A percentile compares a stretch with the other conserved stretches of the same genome.
These are phyloP conservation scores for Fusarium torreyae DNA, from an alignment of 2,329 filamentous ascomycete species.

Conservation along the genomic window DNA sequence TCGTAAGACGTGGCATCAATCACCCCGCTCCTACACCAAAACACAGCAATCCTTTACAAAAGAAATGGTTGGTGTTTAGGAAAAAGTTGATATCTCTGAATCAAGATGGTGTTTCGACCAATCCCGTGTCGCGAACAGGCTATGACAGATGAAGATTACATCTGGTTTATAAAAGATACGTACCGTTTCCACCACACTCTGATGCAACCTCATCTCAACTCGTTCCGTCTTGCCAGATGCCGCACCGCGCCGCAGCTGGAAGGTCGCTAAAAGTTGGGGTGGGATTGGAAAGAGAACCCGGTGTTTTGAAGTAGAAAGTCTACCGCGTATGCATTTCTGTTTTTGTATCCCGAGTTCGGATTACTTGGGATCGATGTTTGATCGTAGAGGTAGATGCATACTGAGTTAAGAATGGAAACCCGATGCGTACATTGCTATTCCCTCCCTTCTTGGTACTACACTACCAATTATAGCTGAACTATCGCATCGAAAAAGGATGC, in stretches of 20 bases:
- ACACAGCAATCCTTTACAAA: background rate
- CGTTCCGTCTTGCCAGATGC: constrained; percentile 3
- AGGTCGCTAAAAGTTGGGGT: background rate
- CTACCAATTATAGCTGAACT: background rate
- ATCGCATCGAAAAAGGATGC: background rate
- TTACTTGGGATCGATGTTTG: background rate
- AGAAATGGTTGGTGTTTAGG: constrained; percentile 23
- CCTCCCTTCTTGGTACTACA: background rate
- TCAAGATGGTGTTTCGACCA: constrained; percentile 34
- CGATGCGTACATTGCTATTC: background rate
- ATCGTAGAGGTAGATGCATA: no score
- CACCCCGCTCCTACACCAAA: constrained; percentile 6
- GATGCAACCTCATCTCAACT: constrained; percentile 5
- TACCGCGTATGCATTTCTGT: background rate
- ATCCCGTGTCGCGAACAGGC: constrained; percentile 27
- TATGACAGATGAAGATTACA: constrained; percentile 50
- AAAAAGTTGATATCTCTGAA: constrained; percentile 45
- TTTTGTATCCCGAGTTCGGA: background rate
- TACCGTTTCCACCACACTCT: constrained; percentile 36
- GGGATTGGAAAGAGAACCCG: constrained; percentile 25
- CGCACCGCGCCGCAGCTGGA: background rate
- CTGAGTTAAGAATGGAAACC: background rate
- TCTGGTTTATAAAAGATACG: constrained; percentile 31
- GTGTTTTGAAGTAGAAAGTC: background rate
- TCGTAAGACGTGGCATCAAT: constrained; percentile 33